Percentiles rank a stretch among this genome's conserved stretches.
These are phyloP conservation scores for Oryza punctata DNA, from an alignment of 176 grass and related monocot genomes.

Conservation along the genomic window DNA sequence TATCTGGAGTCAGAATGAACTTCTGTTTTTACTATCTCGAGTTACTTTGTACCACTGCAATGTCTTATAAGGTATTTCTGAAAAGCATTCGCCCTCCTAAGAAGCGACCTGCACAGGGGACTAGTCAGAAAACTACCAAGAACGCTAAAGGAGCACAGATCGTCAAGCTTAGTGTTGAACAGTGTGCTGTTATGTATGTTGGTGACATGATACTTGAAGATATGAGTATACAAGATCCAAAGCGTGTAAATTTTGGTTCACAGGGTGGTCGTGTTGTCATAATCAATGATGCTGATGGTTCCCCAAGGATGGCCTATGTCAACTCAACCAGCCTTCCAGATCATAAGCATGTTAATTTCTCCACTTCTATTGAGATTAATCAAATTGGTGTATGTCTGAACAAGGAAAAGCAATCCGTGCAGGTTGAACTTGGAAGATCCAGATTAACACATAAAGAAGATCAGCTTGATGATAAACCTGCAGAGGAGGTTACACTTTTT, in stretches of 20 bases:
- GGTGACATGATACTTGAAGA: conserved; percentile 76
- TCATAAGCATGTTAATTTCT: conserved; percentile 76
- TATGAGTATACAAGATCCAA: conserved; percentile 84
- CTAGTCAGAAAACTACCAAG: conserved; percentile 50
- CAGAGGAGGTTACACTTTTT: conserved; percentile 58
- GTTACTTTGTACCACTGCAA: conserved; percentile 64
- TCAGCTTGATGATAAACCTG: conserved; percentile 57
- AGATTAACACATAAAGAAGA: conserved; percentile 68
- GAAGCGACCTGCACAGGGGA: conserved; percentile 56
- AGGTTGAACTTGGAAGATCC: conserved; percentile 78
- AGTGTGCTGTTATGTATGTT: conserved; percentile 67
- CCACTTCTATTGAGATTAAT: conserved; percentile 74
- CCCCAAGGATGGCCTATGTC: conserved; percentile 74
- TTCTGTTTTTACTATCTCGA: conserved; percentile 77
- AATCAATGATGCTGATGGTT: conserved; percentile 58
- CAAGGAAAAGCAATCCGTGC: conserved; percentile 86
- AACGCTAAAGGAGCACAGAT: conserved; percentile 62
- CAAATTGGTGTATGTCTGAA: conserved; percentile 61
- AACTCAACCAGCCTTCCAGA: conserved; percentile 49
- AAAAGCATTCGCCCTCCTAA: conserved; percentile 63
- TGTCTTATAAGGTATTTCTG: conserved; percentile 76
- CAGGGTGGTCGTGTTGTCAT: conserved; percentile 84
- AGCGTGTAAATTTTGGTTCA: conserved; percentile 93
- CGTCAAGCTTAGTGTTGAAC: conserved; percentile 68
- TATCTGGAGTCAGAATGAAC: conserved; percentile 65